These are phyloP conservation scores for Alliaria petiolata DNA, from an alignment of 345 rosid genomes.

Conservation along the genomic window DNA sequence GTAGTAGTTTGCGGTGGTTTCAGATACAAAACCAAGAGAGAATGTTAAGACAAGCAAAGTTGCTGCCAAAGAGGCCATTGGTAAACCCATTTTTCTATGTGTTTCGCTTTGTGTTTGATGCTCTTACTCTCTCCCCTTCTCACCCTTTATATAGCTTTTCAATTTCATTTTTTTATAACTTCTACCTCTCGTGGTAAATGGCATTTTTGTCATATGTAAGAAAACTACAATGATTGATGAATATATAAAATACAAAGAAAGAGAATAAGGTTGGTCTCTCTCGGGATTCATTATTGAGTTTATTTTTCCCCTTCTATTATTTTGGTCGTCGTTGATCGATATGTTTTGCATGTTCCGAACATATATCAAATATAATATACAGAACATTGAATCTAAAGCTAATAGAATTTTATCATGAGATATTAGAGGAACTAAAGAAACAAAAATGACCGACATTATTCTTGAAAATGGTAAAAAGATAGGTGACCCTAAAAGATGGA, in stretches of 20 bases:
- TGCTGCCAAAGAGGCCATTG: conserved; percentile 47
- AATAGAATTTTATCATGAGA: background rate
- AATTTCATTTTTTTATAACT: background rate
- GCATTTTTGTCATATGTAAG: background rate
- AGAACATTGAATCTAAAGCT: conserved; percentile 15
- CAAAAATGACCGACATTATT: background rate
- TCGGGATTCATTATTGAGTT: conserved; percentile 11
- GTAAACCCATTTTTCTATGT: conserved; percentile 40
- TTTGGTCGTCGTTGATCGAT: conserved; percentile 18
- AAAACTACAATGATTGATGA: background rate
- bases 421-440: background rate
- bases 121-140: conserved; percentile 14
- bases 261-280: background rate
- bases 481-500: background rate
- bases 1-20: conserved; percentile 39
- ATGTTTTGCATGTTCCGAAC: conserved; percentile 20
- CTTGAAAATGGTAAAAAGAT: background rate
- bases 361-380: conserved; percentile 7
- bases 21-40: conserved; percentile 41
- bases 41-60: conserved; percentile 44
- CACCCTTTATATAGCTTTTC: conserved; percentile 58
- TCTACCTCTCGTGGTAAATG: conserved; percentile 1
- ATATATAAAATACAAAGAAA: conserved; percentile 4
- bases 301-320: conserved; percentile 2
- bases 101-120: conserved; percentile 26